Conservation (phyloP, 768 basidiomycete species). For the Collybia nuda region DNA sequence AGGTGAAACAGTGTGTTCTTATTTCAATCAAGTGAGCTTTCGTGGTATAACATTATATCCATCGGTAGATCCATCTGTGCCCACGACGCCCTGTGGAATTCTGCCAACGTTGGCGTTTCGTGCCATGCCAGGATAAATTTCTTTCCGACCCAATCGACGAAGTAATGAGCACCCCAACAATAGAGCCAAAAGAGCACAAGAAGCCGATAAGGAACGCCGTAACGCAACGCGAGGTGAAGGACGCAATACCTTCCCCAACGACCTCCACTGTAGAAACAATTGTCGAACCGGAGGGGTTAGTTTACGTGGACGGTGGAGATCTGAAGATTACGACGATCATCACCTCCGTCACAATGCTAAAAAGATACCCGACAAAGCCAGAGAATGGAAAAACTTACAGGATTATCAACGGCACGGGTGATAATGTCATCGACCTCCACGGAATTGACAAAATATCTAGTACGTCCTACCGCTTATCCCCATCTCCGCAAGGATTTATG, state of each 20-base stretch:
- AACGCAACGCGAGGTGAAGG: not conserved
- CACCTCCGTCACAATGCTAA: slow-evolving; percentile 26
- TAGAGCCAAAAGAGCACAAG: too few species aligned
- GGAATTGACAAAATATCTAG: slow-evolving; percentile 47
- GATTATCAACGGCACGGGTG: slow-evolving; percentile 50
- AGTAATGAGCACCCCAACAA: too few species aligned
- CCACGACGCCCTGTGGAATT: slow-evolving; percentile 12
- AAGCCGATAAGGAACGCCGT: not conserved
- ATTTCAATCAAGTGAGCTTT: not conserved
- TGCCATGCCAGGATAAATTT: not conserved
- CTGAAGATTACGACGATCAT: slow-evolving; percentile 30
- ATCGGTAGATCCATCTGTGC: slow-evolving; percentile 17
- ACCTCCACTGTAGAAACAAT: slow-evolving; percentile 19
- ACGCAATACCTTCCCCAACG: not conserved
- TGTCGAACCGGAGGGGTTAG: slow-evolving; percentile 20
- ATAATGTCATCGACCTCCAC: slow-evolving; percentile 56
- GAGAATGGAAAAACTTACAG: slow-evolving; percentile 39
- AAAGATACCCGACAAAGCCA: not conserved
- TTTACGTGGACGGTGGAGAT: slow-evolving; percentile 22
- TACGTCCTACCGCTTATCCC: slow-evolving; percentile 18
- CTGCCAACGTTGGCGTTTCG: slow-evolving; percentile 20
- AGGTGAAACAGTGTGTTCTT: slow-evolving; percentile 2
- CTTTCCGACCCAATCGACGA: too few species aligned
- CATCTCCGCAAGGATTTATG: not conserved
- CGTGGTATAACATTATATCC: not conserved